Evolutionary conservation across 495 filamentous ascomycete genomes (phyloP).

Genomic region (Neurospora sp.): DNA sequence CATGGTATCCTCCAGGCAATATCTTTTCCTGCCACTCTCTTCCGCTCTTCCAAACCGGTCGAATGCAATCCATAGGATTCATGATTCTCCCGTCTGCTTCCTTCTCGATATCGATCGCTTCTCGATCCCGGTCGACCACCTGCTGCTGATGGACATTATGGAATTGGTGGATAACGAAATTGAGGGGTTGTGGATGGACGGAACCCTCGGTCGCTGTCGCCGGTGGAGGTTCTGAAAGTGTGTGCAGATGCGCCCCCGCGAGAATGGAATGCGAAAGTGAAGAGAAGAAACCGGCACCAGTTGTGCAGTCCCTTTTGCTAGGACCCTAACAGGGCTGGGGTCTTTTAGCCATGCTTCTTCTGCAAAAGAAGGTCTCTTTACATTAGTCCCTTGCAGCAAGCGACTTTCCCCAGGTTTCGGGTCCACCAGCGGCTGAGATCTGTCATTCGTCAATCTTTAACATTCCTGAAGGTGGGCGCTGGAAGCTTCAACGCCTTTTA

Average conservation of each 20-base stretch:
- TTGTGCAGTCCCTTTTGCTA: background rate
- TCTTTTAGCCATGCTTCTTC: background rate
- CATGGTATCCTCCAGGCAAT: background rate
- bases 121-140: background rate
- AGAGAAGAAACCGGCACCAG: background rate
- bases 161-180: background rate
- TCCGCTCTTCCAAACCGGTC: background rate
- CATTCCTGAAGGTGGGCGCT: background rate
- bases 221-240: background rate
- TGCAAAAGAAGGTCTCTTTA: background rate
- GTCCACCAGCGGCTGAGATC: background rate
- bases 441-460: background rate
- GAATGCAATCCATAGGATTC: background rate
- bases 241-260: background rate
- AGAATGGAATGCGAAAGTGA: background rate
- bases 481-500: background rate
- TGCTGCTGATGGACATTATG: background rate
- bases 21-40: background rate
- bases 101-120: background rate
- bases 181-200: background rate
- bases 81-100: background rate
- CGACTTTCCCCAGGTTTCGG: background rate
- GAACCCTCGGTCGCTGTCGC: background rate
- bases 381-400: background rate
- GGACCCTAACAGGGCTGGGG: background rate